These are phyloP conservation scores for Shiraia sp. DNA, from an alignment of 2,329 filamentous ascomycete genomes.

Conservation along the genomic window DNA sequence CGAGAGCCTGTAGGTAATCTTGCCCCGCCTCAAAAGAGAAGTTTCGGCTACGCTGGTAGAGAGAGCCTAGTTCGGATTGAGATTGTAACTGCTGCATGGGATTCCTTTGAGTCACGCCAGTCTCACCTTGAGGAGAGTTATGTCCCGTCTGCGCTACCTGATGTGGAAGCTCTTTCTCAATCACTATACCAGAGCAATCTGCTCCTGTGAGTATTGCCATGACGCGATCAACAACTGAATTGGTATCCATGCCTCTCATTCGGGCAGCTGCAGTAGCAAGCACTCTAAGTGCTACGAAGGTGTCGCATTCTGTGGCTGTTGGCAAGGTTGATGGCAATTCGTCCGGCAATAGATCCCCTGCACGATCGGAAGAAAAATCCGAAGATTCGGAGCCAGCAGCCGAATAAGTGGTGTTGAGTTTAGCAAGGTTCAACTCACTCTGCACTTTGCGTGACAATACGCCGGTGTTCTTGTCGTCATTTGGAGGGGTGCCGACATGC, in stretches of 20 bases:
- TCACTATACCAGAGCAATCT: too few species aligned
- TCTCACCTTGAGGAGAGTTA: too few species aligned
- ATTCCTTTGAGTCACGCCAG: slow-evolving; percentile 2
- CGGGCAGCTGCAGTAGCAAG: slow-evolving; percentile 40
- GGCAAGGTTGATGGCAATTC: slow-evolving; percentile 16
- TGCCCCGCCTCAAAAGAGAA: slow-evolving; percentile 53
- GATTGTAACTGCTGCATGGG: slow-evolving; percentile 16
- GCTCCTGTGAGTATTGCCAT: slow-evolving; percentile 34
- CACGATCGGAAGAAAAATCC: slow-evolving; percentile 40
- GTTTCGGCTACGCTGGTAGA: slow-evolving; percentile 31
- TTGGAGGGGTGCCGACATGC: slow-evolving; percentile 39
- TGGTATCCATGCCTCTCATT: slow-evolving; percentile 39
- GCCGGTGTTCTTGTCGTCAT: slow-evolving; percentile 1
- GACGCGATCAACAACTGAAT: slow-evolving; percentile 38
- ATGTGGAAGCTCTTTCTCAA: slow-evolving; percentile 1
- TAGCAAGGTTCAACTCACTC: slow-evolving; percentile 33
- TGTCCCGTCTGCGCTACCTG: too few species aligned
- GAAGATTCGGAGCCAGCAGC: slow-evolving; percentile 11
- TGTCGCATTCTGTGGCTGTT: slow-evolving; percentile 25
- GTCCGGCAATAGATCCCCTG: slow-evolving; percentile 38
- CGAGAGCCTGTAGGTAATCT: slow-evolving; percentile 34
- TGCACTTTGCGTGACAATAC: slow-evolving; percentile 34
- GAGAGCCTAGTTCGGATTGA: slow-evolving; percentile 21
- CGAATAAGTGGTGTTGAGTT: slow-evolving; percentile 10
- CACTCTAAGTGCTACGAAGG: slow-evolving; percentile 38